These are phyloP conservation scores for Leishmania guyanensis DNA, from an alignment of 208 protist species.

Conservation along the genomic window DNA sequence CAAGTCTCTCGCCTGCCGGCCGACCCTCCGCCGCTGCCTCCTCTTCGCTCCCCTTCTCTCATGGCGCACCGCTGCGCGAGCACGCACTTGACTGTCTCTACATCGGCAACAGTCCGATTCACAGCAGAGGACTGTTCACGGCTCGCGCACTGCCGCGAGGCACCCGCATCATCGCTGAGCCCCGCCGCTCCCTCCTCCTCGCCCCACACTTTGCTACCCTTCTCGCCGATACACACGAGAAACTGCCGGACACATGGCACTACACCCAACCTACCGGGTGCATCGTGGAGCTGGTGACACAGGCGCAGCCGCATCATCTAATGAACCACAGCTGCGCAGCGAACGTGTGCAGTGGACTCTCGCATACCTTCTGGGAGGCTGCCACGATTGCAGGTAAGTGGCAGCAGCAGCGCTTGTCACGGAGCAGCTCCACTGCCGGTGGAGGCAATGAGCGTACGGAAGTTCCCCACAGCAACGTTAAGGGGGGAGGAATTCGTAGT, in stretches of 20 bases:
- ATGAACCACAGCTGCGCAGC: constrained; percentile 80
- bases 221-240: constrained; percentile 63
- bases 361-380: constrained; percentile 57
- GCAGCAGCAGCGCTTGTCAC: neutral
- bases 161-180: constrained; percentile 60
- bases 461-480: neutral
- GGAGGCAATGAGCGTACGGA: neutral
- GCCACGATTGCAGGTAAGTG: constrained; percentile 19
- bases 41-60: neutral
- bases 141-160: constrained; percentile 36
- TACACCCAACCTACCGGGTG: constrained; percentile 73
- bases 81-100: constrained; percentile 48
- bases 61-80: constrained; percentile 23
- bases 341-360: constrained; percentile 72
- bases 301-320: constrained; percentile 68
- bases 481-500: neutral
- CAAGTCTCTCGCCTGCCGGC: neutral
- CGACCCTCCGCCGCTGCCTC: neutral
- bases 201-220: constrained; percentile 46
- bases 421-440: neutral
- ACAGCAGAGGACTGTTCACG: constrained; percentile 72
- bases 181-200: constrained; percentile 58
- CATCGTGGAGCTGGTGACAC: constrained; percentile 64
- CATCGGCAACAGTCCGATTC: constrained; percentile 66
- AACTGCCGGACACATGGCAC: constrained; percentile 73